Percentiles rank a stretch among this genome's conserved stretches.
phyloP scores from a whole-genome alignment of 2,329 filamentous ascomycete species.

The Pseudogymnoascus sp. region DNA sequence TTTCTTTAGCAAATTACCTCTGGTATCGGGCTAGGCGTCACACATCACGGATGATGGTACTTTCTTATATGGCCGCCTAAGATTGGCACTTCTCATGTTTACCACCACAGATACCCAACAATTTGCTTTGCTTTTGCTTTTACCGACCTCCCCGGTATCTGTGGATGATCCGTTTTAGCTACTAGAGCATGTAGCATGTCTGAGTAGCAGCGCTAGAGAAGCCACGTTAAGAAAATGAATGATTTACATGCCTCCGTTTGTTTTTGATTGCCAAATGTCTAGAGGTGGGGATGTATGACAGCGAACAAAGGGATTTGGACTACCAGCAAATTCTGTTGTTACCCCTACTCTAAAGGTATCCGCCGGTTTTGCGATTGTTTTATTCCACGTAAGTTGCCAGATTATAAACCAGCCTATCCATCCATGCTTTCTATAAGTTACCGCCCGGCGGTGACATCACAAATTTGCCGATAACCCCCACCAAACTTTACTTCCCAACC shows the following conservation, averaged over 20 bases:
- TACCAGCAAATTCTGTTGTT: constrained; percentile 24
- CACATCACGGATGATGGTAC: not conserved
- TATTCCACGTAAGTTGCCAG: not conserved
- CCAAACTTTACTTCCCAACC: constrained; percentile 17
- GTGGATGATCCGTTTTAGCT: not conserved
- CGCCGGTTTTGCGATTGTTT: not conserved
- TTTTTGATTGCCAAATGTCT: not conserved
- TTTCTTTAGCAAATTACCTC: not conserved
- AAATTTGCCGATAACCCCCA: constrained; percentile 4
- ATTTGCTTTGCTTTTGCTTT: not conserved
- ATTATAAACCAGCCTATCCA: not conserved
- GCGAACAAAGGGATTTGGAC: not conserved
- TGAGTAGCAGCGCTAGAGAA: not conserved
- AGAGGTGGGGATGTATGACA: not conserved
- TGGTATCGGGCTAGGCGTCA: not conserved
- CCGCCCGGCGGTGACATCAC: not conserved
- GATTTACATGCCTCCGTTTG: not conserved
- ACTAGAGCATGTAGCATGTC: not conserved
- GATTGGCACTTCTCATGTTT: constrained; percentile 1
- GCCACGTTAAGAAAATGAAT: not conserved
- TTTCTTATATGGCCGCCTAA: not conserved
- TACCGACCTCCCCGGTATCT: not conserved
- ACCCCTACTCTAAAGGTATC: constrained; percentile 28
- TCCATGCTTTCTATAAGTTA: not conserved
- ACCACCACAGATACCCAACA: not conserved